Conservation (phyloP, 2,329 filamentous ascomycete genomes). For the Madurella mycetomatis region DNA sequence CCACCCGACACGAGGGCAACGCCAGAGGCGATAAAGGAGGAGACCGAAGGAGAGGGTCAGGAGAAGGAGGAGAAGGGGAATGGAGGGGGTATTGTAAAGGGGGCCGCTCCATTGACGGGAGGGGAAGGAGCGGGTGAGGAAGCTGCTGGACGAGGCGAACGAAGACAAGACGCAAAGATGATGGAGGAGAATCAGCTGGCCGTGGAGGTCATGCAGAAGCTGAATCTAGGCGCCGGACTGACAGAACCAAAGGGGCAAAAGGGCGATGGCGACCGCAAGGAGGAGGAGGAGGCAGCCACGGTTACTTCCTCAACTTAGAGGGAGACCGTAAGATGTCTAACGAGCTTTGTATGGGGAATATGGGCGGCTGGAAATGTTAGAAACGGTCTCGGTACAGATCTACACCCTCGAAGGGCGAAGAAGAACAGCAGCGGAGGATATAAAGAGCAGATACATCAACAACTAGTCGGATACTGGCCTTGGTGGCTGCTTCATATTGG, state of each 20-base stretch:
- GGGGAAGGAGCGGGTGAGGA: background rate
- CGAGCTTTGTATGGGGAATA: no score
- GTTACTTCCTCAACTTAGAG: no score
- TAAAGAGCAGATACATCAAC: no score
- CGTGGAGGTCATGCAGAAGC: slow-evolving; percentile 15
- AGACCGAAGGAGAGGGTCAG: slow-evolving; percentile 5
- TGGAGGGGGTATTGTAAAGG: background rate
- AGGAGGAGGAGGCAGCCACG: background rate
- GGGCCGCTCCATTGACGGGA: no score
- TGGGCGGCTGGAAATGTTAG: no score
- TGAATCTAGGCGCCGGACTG: slow-evolving; percentile 6
- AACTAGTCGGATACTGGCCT: no score
- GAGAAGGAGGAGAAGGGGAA: slow-evolving; percentile 6
- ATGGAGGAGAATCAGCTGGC: slow-evolving; percentile 12
- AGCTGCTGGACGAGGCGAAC: background rate
- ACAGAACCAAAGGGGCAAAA: slow-evolving; percentile 17
- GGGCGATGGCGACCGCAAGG: background rate
- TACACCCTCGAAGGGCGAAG: no score
- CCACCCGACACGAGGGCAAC: background rate
- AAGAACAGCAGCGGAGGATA: no score
- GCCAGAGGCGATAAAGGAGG: background rate
- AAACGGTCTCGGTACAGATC: no score
- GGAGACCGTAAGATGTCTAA: no score
- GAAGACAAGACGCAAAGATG: slow-evolving; percentile 6
- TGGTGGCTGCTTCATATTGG: background rate